phyloP scores from a whole-genome alignment of 2,329 filamentous ascomycete genomes.

The Neonectria coccinea region DNA sequence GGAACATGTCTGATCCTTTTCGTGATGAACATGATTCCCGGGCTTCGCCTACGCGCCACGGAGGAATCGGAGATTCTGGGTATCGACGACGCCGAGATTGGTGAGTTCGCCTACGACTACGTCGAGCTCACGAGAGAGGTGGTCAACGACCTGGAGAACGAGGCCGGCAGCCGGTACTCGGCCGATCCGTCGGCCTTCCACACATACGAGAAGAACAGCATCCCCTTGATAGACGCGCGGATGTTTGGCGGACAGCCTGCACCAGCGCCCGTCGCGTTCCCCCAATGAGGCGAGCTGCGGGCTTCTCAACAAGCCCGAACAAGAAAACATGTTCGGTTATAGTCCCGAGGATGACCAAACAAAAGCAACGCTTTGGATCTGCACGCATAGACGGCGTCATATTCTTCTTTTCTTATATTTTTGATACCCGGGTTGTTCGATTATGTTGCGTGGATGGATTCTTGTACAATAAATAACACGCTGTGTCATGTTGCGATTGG shows the following conservation, averaged over 20 bases:
- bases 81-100: conserved; percentile 90
- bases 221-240: conserved; percentile 60
- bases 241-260: conserved; percentile 52
- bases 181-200: conserved; percentile 55
- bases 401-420: conserved; percentile 38
- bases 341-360: conserved; percentile 5
- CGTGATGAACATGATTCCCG: conserved; percentile 82
- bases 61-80: conserved; percentile 86
- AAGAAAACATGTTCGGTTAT: background rate
- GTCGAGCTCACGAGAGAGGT: conserved; percentile 80
- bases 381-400: conserved; percentile 41
- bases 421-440: conserved; percentile 44
- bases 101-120: conserved; percentile 96
- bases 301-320: background rate
- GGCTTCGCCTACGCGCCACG: conserved; percentile 77
- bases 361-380: conserved; percentile 23
- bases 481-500: conserved; percentile 5
- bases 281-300: conserved; percentile 32
- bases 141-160: conserved; percentile 60
- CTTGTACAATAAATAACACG: conserved; percentile 33
- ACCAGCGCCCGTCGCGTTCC: conserved; percentile 39
- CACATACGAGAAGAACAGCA: conserved; percentile 62
- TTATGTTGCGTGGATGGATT: conserved; percentile 19
- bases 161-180: conserved; percentile 58
- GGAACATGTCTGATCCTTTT: conserved; percentile 84